A percentile compares a stretch with the other conserved stretches of the same genome.
These are phyloP conservation scores for Thyridium curvatum DNA, from an alignment of 2,329 filamentous ascomycete species.

Conservation along the genomic window DNA sequence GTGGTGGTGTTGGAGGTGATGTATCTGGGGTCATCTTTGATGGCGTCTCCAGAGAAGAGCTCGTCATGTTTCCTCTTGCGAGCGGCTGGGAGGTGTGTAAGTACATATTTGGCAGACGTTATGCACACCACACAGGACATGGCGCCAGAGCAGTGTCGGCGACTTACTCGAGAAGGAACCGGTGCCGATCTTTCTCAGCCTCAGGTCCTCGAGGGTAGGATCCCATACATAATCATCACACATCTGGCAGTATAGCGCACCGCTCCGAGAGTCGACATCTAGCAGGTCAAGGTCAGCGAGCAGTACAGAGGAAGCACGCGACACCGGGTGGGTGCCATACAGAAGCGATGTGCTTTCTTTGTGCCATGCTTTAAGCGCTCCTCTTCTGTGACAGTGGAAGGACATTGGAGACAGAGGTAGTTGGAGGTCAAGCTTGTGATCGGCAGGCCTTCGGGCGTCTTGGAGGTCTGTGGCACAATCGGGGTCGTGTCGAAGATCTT, in stretches of 20 bases:
- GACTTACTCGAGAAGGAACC: slow-evolving; percentile 57
- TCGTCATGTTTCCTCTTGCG: slow-evolving; percentile 75
- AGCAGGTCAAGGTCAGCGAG: slow-evolving; percentile 18
- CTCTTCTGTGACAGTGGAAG: slow-evolving; percentile 59
- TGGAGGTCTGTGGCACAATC: slow-evolving; percentile 60
- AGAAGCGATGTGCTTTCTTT: slow-evolving; percentile 67
- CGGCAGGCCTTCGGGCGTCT: slow-evolving; percentile 46
- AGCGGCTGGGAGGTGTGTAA: slow-evolving; percentile 27
- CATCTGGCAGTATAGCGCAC: slow-evolving; percentile 72
- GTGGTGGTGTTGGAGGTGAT: slow-evolving; percentile 72
- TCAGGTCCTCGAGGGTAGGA: slow-evolving; percentile 69
- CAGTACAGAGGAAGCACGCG: neutral
- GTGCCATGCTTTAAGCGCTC: slow-evolving; percentile 61
- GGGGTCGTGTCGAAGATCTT: slow-evolving; percentile 63
- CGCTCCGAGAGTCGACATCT: slow-evolving; percentile 75
- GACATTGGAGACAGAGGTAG: slow-evolving; percentile 69
- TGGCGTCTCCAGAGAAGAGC: slow-evolving; percentile 50
- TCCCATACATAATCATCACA: slow-evolving; percentile 82
- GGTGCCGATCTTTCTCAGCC: slow-evolving; percentile 62
- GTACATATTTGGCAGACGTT: slow-evolving; percentile 1
- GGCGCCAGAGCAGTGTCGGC: slow-evolving; percentile 2
- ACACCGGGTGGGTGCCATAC: slow-evolving; percentile 35
- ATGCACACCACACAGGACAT: neutral
- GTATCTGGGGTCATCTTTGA: slow-evolving; percentile 68
- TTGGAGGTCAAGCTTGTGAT: slow-evolving; percentile 60